A percentile compares a stretch with the other conserved stretches of the same genome.
phyloP scores from a whole-genome alignment of 2,329 filamentous ascomycete species.

The Pseudogymnoascus sp. region DNA sequence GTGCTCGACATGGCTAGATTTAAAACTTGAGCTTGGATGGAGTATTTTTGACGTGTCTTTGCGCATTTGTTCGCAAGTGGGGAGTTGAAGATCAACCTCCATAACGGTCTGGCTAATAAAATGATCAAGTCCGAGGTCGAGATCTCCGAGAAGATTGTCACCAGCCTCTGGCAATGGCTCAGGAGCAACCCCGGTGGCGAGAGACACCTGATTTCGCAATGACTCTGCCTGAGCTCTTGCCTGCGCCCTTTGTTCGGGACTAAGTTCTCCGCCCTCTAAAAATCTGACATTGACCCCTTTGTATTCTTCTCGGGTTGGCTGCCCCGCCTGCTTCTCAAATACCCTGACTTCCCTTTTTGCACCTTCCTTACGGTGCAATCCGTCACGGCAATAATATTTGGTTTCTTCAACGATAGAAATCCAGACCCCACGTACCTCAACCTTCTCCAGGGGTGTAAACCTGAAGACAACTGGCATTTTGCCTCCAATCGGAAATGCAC shows the following conservation, averaged over 20 bases:
- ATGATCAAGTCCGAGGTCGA: conserved; percentile 46
- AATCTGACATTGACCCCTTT: conserved; percentile 60
- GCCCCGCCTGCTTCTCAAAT: conserved; percentile 64
- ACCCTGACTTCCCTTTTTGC: conserved; percentile 59
- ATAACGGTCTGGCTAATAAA: conserved; percentile 65
- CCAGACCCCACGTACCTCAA: conserved; percentile 67
- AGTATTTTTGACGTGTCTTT: conserved; percentile 52
- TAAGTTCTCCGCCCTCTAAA: conserved; percentile 58
- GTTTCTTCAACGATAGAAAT: conserved; percentile 67
- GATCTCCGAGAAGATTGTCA: conserved; percentile 59
- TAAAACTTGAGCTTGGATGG: conserved; percentile 67
- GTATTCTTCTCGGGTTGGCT: conserved; percentile 55
- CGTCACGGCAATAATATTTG: conserved; percentile 63
- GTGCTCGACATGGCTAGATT: conserved; percentile 67
- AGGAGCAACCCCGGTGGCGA: conserved; percentile 44
- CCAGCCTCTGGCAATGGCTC: conserved; percentile 28
- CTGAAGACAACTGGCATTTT: conserved; percentile 72
- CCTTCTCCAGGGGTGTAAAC: conserved; percentile 65
- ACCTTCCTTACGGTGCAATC: conserved; percentile 61
- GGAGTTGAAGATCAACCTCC: conserved; percentile 67
- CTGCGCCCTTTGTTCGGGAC: conserved; percentile 37
- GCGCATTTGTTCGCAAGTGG: conserved; percentile 62
- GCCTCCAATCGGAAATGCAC: conserved; percentile 65
- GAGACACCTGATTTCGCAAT: conserved; percentile 33
- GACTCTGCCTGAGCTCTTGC: conserved; percentile 28